Evolutionary conservation across 306 rosid genomes (phyloP), one percentile per base, ranked within the genome.

Genomic region (Begonia masoniana): DNA sequence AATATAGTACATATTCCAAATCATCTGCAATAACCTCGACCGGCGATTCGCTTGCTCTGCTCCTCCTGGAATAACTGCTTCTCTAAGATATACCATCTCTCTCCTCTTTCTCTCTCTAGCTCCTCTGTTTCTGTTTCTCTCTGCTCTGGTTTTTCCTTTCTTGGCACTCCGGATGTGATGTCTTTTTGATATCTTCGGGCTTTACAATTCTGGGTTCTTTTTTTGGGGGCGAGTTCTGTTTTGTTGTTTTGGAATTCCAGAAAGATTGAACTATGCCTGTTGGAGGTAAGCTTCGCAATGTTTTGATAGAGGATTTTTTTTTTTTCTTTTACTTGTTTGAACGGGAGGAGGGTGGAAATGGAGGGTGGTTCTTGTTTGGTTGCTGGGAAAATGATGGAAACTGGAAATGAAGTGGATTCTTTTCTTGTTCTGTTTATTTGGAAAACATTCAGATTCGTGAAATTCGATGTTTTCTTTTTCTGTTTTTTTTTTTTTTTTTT

Each of bases 31-130:
- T 21, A 31, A 31, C 39, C 39, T 41, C 58, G 59, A 62, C 41
- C 78, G 64, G 65, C 74, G 56, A 42, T 43, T 66, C 61, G 60
- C 59, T 43, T 57, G 48, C 60, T 62, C 61, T 58, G 55, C 19
- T 68, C 55, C 50, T 47, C 72, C 43, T 60, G 67, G 71, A 77
- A 84, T 71, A 79, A 82, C 88, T 74, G 68, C 61, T 82, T 63
- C 59, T 66, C 77, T 64, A 82, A 74, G 69, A 71, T 66, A 43
- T 61, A 56, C 75, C 80, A 74, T 26, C 59, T 70, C 55, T 55
- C 59, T 69, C 9, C 46, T 47, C 24, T 35, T 58, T 50, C 61
- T 62, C 52, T 31, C 49, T 57, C 52, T 13, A 47, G 5, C 51
- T 31, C 19, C 24, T 17, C 54, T 50, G 19, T 57, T 42, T 51